Conservation (phyloP, 257 asterid genomes). For the Datura wrightii region DNA sequence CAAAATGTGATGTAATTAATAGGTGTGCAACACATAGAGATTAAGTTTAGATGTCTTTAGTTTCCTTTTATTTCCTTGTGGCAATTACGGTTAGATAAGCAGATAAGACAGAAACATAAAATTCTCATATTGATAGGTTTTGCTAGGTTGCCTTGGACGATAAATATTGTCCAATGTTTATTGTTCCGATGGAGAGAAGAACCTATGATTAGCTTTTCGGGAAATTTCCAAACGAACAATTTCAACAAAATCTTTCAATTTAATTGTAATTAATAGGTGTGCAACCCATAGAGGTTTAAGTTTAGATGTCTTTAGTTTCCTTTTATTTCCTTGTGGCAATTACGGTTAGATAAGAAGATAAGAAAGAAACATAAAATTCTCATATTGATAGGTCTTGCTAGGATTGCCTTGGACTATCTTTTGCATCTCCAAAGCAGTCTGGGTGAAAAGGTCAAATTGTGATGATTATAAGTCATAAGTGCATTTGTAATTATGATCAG, state of each 20-base stretch:
- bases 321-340: not conserved
- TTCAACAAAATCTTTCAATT: too few species aligned
- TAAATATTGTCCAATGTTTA: not conserved
- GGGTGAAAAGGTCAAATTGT: not conserved
- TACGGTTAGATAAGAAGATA: not conserved
- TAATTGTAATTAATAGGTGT: not conserved
- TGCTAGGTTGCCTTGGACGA: not conserved
- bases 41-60: not conserved
- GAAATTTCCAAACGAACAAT: too few species aligned
- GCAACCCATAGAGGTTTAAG: not conserved
- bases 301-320: not conserved
- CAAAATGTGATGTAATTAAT: not conserved
- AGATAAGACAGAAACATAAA: not conserved
- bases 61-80: not conserved
- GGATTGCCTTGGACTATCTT: not conserved
- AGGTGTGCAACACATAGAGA: not conserved
- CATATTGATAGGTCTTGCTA: not conserved
- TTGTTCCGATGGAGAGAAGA: too few species aligned
- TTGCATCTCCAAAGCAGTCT: not conserved
- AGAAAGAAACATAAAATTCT: slow-evolving; percentile 3
- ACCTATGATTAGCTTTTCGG: too few species aligned
- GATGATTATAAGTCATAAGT: not conserved
- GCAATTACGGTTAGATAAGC: not conserved
- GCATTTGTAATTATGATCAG: not conserved
- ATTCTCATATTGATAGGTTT: not conserved